Evolutionary conservation across 2,329 filamentous ascomycete species (phyloP), one percentile per base, ranked within the genome.

Genomic region (Arthrobotrys sinensis): DNA sequence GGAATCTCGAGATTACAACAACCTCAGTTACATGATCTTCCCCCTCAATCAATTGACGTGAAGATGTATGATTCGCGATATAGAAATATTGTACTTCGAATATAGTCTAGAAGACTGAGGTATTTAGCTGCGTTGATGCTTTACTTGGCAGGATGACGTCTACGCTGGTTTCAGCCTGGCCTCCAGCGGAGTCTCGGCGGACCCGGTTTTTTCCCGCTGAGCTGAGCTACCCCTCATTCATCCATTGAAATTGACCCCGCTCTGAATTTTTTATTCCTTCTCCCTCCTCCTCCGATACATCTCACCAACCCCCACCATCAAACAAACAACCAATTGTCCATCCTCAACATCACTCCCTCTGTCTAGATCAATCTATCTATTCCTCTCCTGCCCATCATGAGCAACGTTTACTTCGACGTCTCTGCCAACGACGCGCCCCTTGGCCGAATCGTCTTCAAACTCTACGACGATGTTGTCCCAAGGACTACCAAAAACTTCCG

Each of bases 401-500:
- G 43, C 52, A 73, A 79, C 68, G 28, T 32, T 38, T 79, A 53
- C 68, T 79, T 79, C 40, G 75, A 79, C 43, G 66, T 79, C 53
- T 21, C 52, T n/a, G 43, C 46, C 24, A 16, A 69, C 38, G 16
- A 21, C 19, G 32, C 55, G 60, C 53, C 67, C 0, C 8, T 24
- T 5, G 93, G 92, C 83, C 91, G 92, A 84, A 92, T 98, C 88
- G 92, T 90, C 88, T 96, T 97, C 88, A 90, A 91, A 83, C 93
- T 98, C 85, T 97, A 88, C 89, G 89, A 95, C 85, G 89, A 93
- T 81, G 88, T 90, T 80, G 93, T 97, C 85, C 95, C 95, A 85
- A 96, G 92, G 90, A 91, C 90, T 16, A 84, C 85, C 45, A 89
- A 90, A 86, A 92, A 93, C 88, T 92, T 91, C 88, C 90, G 92